Base-by-base conservation (phyloP, 192 early-diverging fungal genomes). In the Ramicandelaber brevisporus region DNA sequence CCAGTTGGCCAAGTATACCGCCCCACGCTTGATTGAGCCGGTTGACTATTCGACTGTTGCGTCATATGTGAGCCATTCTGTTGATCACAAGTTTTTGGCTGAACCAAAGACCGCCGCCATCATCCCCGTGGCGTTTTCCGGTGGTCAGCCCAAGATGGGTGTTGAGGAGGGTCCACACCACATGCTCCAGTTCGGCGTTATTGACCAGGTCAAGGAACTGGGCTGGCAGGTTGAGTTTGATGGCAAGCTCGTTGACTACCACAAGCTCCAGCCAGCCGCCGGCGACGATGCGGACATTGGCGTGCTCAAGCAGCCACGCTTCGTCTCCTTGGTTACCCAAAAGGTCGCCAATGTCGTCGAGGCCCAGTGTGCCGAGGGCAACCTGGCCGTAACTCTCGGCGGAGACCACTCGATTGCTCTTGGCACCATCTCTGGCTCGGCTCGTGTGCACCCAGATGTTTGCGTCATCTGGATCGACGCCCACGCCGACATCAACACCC, bases 391-490 rank as follows among this genome's bases (percentile, higher is more conserved):
- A 20, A 96, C 85, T 10, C 53, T 96, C 20, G 89, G 89, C 33
- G 89, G 85, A 19, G 89, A 96, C 56, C 89, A 96, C 43, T 86
- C 84, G 11, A 61, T 96, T 21, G 89, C 73, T 12, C 66, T 96
- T 34, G 89, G 75, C 26, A 90, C 89, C 16, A 57, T 96, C 1
- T 63, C 67, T 20, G 89, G 85, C 18, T 60, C 64, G 14, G 50
- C 79, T 20, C 26, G 61, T 6, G 75, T 73, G 14, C 64, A 62
- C 27, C 55, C 70, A 38, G 70, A 83, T 33, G 29, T 78, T 27
- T 78, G 81, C 34, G 63, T 96, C 38, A 66, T 96, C 32, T 96
- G 85, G 89, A 65, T 96, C 7, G 85, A 96, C 48, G 83, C 82
- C 13, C 85, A 96, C 36, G 78, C 80, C 15, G 81, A 87, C 43